A percentile compares a stretch with the other conserved stretches of the same genome.
These are phyloP conservation scores for Amesomyces nigricolor DNA, from an alignment of 2,329 filamentous ascomycete genomes.

Conservation along the genomic window DNA sequence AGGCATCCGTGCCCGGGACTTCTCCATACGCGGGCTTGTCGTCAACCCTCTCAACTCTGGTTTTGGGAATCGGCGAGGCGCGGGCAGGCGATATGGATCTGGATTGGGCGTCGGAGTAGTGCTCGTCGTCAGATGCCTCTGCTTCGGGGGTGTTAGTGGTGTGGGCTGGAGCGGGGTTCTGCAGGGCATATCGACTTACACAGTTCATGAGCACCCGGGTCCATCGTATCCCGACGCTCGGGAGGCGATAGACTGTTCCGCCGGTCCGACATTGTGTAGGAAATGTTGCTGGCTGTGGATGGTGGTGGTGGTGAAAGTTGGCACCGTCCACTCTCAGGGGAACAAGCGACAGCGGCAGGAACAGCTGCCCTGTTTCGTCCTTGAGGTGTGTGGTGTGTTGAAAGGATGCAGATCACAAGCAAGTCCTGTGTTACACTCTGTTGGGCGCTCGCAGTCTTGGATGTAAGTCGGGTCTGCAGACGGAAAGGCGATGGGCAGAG, in stretches of 20 bases:
- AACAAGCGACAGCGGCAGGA: not conserved
- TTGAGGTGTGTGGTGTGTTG: not conserved
- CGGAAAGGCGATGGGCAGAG: not conserved
- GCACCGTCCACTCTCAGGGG: not conserved
- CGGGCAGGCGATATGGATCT: slow-evolving; percentile 38
- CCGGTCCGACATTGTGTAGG: slow-evolving; percentile 28
- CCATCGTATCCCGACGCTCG: slow-evolving; percentile 39
- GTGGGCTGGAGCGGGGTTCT: not conserved
- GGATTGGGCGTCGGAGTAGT: slow-evolving; percentile 63
- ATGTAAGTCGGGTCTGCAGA: slow-evolving; percentile 2
- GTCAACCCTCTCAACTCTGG: slow-evolving; percentile 54
- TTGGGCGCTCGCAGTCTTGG: not conserved
- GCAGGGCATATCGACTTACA: slow-evolving; percentile 36
- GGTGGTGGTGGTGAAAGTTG: not conserved
- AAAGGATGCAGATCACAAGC: not conserved
- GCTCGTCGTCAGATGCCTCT: slow-evolving; percentile 60
- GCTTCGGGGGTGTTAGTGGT: slow-evolving; percentile 21
- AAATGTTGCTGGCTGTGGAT: slow-evolving; percentile 7
- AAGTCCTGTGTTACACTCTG: not conserved
- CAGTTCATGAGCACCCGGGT: slow-evolving; percentile 56
- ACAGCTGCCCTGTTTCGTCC: not conserved
- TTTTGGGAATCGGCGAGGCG: slow-evolving; percentile 52
- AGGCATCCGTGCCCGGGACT: slow-evolving; percentile 55
- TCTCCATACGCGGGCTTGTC: slow-evolving; percentile 55
- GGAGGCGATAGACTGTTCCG: slow-evolving; percentile 38